phyloP scores from a whole-genome alignment of 2,329 filamentous ascomycete genomes.

The Fusarium armeniacum region DNA sequence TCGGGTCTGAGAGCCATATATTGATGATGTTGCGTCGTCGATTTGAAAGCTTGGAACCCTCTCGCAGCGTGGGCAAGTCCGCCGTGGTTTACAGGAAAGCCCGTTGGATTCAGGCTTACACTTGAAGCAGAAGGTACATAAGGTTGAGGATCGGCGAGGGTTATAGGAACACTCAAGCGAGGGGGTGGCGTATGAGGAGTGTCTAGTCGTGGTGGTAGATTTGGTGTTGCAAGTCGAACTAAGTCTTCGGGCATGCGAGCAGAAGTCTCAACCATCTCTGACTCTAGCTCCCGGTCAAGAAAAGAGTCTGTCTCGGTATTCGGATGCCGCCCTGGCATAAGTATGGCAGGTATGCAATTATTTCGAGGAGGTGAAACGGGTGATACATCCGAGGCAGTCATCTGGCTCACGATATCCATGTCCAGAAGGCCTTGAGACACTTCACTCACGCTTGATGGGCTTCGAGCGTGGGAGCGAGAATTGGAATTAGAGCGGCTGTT shows the following conservation, averaged over 20 bases:
- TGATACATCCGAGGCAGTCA: conserved; percentile 41
- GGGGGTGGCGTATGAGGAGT: conserved; percentile 43
- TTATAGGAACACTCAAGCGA: conserved; percentile 25
- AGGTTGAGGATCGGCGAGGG: conserved; percentile 22
- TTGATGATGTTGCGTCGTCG: conserved; percentile 39
- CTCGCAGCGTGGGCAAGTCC: conserved; percentile 46
- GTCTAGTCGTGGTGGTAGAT: conserved; percentile 45
- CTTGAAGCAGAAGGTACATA: conserved; percentile 2
- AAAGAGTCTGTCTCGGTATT: conserved; percentile 41
- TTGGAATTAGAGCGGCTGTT: conserved; percentile 14
- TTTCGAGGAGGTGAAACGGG: conserved; percentile 34
- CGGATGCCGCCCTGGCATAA: conserved; percentile 17
- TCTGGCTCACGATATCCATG: conserved; percentile 35
- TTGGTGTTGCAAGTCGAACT: conserved; percentile 48
- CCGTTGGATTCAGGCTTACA: conserved; percentile 7
- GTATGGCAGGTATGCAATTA: conserved; percentile 21
- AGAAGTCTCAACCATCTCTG: conserved; percentile 29
- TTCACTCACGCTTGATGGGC: conserved; percentile 41
- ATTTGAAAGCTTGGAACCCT: conserved; percentile 45
- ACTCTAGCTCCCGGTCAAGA: conserved; percentile 30
- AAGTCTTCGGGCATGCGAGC: conserved; percentile 36
- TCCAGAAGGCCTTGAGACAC: conserved; percentile 43
- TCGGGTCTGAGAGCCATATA: conserved; percentile 45
- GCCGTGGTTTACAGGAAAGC: conserved; percentile 40
- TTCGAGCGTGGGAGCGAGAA: conserved; percentile 33